phyloP scores from a whole-genome alignment of 2,329 filamentous ascomycete genomes.

The Thelonectria blattea region DNA sequence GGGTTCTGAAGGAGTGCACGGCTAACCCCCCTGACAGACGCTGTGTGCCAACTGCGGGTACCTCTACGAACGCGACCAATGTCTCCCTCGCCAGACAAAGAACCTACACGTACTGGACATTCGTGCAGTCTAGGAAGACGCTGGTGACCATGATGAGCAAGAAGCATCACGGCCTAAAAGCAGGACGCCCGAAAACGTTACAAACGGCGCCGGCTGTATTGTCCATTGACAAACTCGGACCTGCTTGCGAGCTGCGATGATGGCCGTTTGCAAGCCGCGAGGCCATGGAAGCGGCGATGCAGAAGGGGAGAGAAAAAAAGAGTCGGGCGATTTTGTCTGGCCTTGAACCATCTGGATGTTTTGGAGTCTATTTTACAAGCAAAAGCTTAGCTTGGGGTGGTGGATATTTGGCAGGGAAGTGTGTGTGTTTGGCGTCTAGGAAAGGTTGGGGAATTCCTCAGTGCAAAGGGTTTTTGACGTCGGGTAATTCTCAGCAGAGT shows the following conservation, averaged over 20 bases:
- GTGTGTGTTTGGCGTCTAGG: slow-evolving; percentile 36
- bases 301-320: background rate
- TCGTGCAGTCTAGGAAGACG: slow-evolving; percentile 40
- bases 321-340: slow-evolving; percentile 19
- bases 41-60: slow-evolving; percentile 94
- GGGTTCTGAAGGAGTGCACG: background rate
- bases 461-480: slow-evolving; percentile 30
- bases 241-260: too few relatives aligned
- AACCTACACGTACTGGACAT: slow-evolving; percentile 47
- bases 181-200: too few relatives aligned
- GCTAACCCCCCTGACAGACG: slow-evolving; percentile 57
- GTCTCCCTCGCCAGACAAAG: slow-evolving; percentile 65
- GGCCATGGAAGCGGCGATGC: background rate
- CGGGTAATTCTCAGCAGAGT: slow-evolving; percentile 31
- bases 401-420: slow-evolving; percentile 34
- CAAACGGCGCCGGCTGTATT: background rate
- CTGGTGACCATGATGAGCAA: slow-evolving; percentile 27
- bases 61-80: slow-evolving; percentile 85
- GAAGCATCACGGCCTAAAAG: slow-evolving; percentile 13
- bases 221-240: background rate
- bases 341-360: slow-evolving; percentile 22
- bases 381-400: slow-evolving; percentile 33
- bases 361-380: slow-evolving; percentile 37
- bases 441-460: too few relatives aligned
- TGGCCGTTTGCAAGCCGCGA: too few relatives aligned